Base-by-base conservation (phyloP, 192 early-diverging fungal genomes). In the Globomyces pollinis-pini region DNA sequence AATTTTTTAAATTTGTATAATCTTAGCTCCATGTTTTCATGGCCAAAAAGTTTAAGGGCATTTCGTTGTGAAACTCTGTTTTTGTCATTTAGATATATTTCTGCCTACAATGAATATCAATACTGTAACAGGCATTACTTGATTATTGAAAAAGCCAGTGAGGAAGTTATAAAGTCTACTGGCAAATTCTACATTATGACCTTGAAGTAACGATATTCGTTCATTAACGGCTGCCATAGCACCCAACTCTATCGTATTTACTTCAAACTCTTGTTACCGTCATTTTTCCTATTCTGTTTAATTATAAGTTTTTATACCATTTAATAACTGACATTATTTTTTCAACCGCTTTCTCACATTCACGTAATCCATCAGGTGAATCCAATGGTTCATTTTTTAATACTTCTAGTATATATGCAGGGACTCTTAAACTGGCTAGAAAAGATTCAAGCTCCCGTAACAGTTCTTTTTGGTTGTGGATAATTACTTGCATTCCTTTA, bases 401-500 rank as follows among this genome's bases (percentile, higher is more conserved):
- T 15, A 70, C 55, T 28, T 77, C 75, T 9, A 74, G 12, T 21
- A 75, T 50, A 53, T 52, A 77, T 3, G 42, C 60, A 18, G 75
- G 75, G 3, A 76, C 36, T 43, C 61, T 44, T 0, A 75, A 34
- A 28, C 23, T 62, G 33, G 36, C 23, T 60, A 95, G 64, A 18
- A 96, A 69, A 28, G 75, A 78, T 50, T 95, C 91, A 11, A 98
- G 73, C 65, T 96, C 94, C n/a, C 65, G 69, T 9, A 96, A 70
- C 30, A 98, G 68, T 23, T 75, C 76, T 30, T 90, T 86, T 61
- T 98, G 96, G 66, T 96, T 98, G 12, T 75, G 74, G 9, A 91
- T 89, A 38, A 90, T 84, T 23, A 91, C 77, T 66, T 96, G 93
- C 51, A 98, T 77, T 50, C 80, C 86, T 38, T 96, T 86, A 68